These are phyloP conservation scores for Plenodomus lindquistii DNA, from an alignment of 2,329 filamentous ascomycete species.

Conservation along the genomic window DNA sequence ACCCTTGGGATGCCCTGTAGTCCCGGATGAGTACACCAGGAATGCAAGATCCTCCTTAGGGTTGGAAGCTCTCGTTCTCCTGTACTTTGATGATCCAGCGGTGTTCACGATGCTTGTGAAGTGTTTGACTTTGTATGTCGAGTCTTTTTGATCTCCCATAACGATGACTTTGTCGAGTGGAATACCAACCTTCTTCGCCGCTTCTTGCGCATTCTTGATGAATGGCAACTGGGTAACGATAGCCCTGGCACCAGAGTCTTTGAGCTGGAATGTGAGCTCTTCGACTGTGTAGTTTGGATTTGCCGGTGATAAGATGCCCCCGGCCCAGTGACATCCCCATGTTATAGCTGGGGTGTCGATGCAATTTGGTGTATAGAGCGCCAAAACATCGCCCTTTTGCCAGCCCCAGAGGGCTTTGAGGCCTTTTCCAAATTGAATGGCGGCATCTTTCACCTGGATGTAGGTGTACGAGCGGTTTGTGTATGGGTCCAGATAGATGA, in stretches of 20 bases:
- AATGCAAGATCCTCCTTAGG: slow-evolving; percentile 77
- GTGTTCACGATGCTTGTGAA: slow-evolving; percentile 72
- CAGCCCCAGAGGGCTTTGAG: slow-evolving; percentile 75
- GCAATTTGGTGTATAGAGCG: slow-evolving; percentile 77
- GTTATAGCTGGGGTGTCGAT: slow-evolving; percentile 79
- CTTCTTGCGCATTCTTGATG: slow-evolving; percentile 66
- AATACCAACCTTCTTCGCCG: slow-evolving; percentile 72
- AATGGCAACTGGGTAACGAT: slow-evolving; percentile 73
- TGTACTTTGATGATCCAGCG: slow-evolving; percentile 61
- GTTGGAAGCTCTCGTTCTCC: slow-evolving; percentile 62
- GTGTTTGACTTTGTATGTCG: slow-evolving; percentile 65
- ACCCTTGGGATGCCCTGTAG: slow-evolving; percentile 88
- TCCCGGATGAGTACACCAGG: slow-evolving; percentile 86
- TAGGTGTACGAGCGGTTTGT: slow-evolving; percentile 73
- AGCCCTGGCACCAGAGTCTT: slow-evolving; percentile 74
- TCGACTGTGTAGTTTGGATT: slow-evolving; percentile 85
- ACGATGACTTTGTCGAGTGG: slow-evolving; percentile 73
- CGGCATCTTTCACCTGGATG: slow-evolving; percentile 65
- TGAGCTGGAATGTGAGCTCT: slow-evolving; percentile 83
- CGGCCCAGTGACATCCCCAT: slow-evolving; percentile 82
- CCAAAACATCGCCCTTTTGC: slow-evolving; percentile 81
- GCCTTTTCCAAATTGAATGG: slow-evolving; percentile 78
- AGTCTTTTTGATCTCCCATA: slow-evolving; percentile 70
- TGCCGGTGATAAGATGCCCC: slow-evolving; percentile 79
- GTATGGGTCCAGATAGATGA: slow-evolving; percentile 76